Evolutionary conservation across 2,329 filamentous ascomycete species (phyloP).

Genomic region (Colletotrichum coccodes): DNA sequence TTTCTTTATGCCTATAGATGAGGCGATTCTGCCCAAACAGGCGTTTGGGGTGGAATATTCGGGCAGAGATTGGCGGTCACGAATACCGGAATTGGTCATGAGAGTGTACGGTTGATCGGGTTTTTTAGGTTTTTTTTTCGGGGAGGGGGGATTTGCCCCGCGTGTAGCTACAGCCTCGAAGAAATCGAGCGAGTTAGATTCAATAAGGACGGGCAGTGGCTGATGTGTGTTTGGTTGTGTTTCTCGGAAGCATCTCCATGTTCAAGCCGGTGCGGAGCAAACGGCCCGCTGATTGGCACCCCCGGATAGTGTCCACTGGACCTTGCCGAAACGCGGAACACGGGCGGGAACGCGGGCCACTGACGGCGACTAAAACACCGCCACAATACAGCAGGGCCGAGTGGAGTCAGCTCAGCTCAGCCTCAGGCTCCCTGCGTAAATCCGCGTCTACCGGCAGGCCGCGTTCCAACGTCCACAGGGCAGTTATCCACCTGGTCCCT

Average conservation of each 20-base stretch:
- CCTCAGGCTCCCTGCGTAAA: constrained; percentile 11
- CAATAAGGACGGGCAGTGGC: no score
- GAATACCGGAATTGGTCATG: background rate
- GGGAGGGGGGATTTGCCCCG: background rate
- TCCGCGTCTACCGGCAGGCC: background rate
- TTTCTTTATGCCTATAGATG: background rate
- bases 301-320: background rate
- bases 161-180: background rate
- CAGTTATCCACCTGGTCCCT: background rate
- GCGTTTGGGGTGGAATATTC: background rate
- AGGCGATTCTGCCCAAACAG: background rate
- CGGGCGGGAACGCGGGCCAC: background rate
- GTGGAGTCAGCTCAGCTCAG: background rate
- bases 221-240: background rate
- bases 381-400: background rate
- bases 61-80: background rate
- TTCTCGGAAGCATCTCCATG: background rate
- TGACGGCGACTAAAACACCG: background rate
- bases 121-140: background rate
- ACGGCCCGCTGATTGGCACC: background rate
- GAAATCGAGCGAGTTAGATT: background rate
- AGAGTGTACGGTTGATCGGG: background rate
- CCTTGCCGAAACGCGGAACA: background rate
- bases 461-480: background rate
- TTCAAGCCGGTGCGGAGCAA: background rate